Base-by-base conservation (phyloP, 78 protist genomes). In the Planoprotostelium fungivorum region DNA sequence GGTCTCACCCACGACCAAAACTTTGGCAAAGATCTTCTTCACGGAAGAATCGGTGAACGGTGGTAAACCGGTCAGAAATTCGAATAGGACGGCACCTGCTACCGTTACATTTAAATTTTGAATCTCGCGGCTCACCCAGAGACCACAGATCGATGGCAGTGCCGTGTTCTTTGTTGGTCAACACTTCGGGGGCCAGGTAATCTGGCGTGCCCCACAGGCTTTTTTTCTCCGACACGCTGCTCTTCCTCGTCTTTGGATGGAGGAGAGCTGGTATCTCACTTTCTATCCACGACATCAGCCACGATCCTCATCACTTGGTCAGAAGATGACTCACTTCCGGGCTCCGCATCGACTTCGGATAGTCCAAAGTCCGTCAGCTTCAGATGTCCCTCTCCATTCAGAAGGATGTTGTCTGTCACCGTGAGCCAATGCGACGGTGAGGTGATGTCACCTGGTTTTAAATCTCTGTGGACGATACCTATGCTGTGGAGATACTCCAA, bases 121-220 rank as follows among this genome's bases (percentile, higher is more conserved):
- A 25, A 51, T 51, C 16, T 25, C 31, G 16, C 16, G 16, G 73
- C 73, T 25, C 5, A 51, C 73, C 73, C 16, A 51, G 16, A 51
- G 73, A 51, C 73, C 73, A 51, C 5, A 51, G 91, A 88, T 94
- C 96, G 25, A 89, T 93, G 29, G 84, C 88, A 51, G 87, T 63
- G 38, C 97, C 95, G 90, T 94, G 96, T 0, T 89, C 94, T 35
- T 28, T 39, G 1, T 98, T 98, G 31, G 84, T 86, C 25, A 98
- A 85, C n/a, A 98, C 92, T 90, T 98, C 99, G 0, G 99, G 99
- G 9, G 99, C 97, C 35, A 98, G 84, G 90, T 98, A 98, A 88
- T 98, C 99, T 1, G 99, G 99, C 25, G 99, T 98, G 35, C 99
- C 99, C 35, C 16, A 51, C 73, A 51, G 73, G 16, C 73, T 51